Base-by-base conservation (phyloP, 2,329 filamentous ascomycete species). In the Aspergillus sp. region DNA sequence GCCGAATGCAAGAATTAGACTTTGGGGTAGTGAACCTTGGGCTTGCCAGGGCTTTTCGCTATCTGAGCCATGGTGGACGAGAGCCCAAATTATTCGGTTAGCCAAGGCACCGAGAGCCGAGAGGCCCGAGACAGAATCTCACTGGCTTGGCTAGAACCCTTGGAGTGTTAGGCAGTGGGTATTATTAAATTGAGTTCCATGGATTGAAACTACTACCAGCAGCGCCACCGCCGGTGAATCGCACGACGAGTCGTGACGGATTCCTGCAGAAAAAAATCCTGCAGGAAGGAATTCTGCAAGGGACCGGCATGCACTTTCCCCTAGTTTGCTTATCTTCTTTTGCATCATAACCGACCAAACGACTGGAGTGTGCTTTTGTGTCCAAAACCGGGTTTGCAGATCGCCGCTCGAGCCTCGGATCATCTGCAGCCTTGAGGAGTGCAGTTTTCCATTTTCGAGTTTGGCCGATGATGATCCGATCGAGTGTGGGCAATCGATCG, bases 11-110 rank as follows among this genome's bases (percentile, higher is more conserved):
- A 41, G 22, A 54, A 46, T 19, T 17, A 23, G 15, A 43, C 38
- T 19, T 56, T 49, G 15, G 23, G 28, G 43, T 31, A 34, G 23
- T 15, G 13, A 41, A 28, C 49, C 13, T 46, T 47, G 49, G 54
- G n/a, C 25, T 61, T 28, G 25, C 6, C 25, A 28, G 25, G 25
- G 25, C 25, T 28, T 28, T 46, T 46, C 47, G 49, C 34, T 13
- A 41, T 41, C 34, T 41, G 22, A 49, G 17, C 59, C 54, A 54
- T 48, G 59, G 59, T 22, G 54, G 41, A 54, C 43, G 54, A 49
- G 34, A 19, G 53, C 30, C 54, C 45, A 61, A 48, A 57, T 47
- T 57, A 61, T 57, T 57, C 28, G 54, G 34, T 41, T 41, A 41
- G 34, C 34, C 19, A n/a, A 7, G 31, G 7, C 41, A 46, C 45